These are phyloP conservation scores for Xylaria curta DNA, from an alignment of 495 filamentous ascomycete genomes.

Conservation along the genomic window DNA sequence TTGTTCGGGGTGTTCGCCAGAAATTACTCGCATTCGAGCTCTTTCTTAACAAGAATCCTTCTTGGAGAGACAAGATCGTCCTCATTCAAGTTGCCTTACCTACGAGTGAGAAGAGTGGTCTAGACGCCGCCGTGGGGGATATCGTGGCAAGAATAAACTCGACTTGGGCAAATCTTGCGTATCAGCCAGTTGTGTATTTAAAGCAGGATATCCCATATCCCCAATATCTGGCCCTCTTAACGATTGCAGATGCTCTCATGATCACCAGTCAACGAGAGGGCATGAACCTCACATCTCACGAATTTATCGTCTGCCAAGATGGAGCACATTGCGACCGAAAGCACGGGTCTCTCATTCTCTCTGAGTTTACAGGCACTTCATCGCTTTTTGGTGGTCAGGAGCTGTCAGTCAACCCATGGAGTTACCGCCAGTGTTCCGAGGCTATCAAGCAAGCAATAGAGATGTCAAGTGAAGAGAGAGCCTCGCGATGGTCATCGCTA, in stretches of 20 bases:
- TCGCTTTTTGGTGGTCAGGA: conserved; percentile 79
- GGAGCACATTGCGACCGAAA: conserved; percentile 75
- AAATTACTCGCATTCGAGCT: conserved; percentile 92
- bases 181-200: conserved; percentile 91
- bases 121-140: conserved; percentile 85
- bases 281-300: conserved; percentile 93
- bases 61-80: conserved; percentile 85
- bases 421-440: conserved; percentile 81
- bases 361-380: conserved; percentile 91
- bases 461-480: conserved; percentile 74
- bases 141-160: conserved; percentile 94
- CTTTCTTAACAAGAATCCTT: conserved; percentile 89
- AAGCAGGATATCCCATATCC: conserved; percentile 91
- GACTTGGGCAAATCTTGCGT: conserved; percentile 81
- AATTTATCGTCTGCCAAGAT: conserved; percentile 92
- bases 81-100: conserved; percentile 86
- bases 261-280: conserved; percentile 92
- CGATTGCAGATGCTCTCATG: conserved; percentile 87
- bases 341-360: conserved; percentile 85
- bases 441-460: conserved; percentile 82
- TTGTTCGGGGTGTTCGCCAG: conserved; percentile 86
- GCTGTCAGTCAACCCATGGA: conserved; percentile 91
- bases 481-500: conserved; percentile 74
- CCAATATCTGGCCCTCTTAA: conserved; percentile 87
- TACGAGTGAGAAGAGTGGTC: conserved; percentile 81